A percentile compares a stretch with the other conserved stretches of the same genome.
These are phyloP conservation scores for Neocucurbitaria cava DNA, from an alignment of 2,329 filamentous ascomycete species.

Conservation along the genomic window DNA sequence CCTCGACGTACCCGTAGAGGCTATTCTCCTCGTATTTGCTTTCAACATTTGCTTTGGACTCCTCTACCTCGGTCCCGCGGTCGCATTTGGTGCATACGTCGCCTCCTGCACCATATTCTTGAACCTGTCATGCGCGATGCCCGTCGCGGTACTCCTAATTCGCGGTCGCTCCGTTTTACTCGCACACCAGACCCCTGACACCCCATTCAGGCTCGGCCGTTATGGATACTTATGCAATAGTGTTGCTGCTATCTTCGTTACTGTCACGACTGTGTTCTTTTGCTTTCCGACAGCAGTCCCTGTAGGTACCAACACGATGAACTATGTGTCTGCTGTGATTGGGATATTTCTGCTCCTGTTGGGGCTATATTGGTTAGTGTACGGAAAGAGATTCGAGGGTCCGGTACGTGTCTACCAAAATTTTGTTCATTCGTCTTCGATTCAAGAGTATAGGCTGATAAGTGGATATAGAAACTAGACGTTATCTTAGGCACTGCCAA, in stretches of 20 bases:
- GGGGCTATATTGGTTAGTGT: background rate
- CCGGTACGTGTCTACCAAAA: background rate
- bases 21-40: constrained; percentile 51
- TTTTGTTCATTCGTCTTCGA: background rate
- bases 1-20: constrained; percentile 53
- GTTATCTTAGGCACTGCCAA: constrained; percentile 12
- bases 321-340: constrained; percentile 13
- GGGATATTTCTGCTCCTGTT: constrained; percentile 8
- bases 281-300: constrained; percentile 14
- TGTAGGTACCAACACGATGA: constrained; percentile 10
- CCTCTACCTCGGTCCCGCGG: constrained; percentile 56
- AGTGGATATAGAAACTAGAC: constrained; percentile 9
- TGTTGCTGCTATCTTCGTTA: constrained; percentile 10
- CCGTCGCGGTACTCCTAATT: constrained; percentile 34
- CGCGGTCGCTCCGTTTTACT: constrained; percentile 12
- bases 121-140: constrained; percentile 56
- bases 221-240: constrained; percentile 10
- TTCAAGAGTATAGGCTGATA: background rate
- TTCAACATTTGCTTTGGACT: constrained; percentile 57
- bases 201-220: constrained; percentile 16
- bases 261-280: constrained; percentile 16
- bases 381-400: constrained; percentile 12
- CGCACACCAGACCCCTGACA: constrained; percentile 7
- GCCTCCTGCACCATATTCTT: constrained; percentile 56
- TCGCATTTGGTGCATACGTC: constrained; percentile 58